Evolutionary conservation across 345 rosid genomes (phyloP).

Genomic region (Lepidium didymum): DNA sequence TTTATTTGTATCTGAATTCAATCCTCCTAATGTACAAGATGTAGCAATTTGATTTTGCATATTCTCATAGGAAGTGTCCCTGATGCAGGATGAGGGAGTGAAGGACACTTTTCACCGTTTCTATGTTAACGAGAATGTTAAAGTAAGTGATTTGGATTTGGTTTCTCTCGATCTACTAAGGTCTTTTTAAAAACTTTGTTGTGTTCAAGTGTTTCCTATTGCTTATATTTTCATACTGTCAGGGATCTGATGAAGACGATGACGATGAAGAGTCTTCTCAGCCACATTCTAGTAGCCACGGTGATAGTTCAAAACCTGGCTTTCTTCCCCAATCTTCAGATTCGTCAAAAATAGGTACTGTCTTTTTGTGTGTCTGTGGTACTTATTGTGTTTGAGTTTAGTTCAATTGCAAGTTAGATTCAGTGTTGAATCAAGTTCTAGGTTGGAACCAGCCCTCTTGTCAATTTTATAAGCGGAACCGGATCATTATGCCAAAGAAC

Average conservation of each 20-base stretch:
- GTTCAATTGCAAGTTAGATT: not conserved
- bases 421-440: not conserved
- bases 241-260: conserved; percentile 57
- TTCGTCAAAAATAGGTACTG: conserved; percentile 14
- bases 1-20: not conserved
- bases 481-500: not conserved
- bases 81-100: conserved; percentile 56
- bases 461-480: not conserved
- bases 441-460: not conserved
- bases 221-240: not conserved
- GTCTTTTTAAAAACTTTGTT: not conserved
- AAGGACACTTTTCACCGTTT: conserved; percentile 38
- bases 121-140: conserved; percentile 36
- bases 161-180: not conserved
- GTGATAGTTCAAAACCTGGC: conserved; percentile 37
- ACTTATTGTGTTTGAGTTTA: not conserved
- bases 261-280: conserved; percentile 55
- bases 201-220: not conserved
- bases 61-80: not conserved
- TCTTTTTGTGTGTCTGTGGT: not conserved
- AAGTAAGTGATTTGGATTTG: conserved; percentile 35
- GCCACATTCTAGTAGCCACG: conserved; percentile 59
- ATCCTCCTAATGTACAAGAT: not conserved
- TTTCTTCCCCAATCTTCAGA: conserved; percentile 40
- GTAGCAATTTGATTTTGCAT: not conserved